Percentiles rank a stretch among this genome's conserved stretches.
These are phyloP conservation scores for Pichia nanzhaoensis DNA, from an alignment of 805 yeast species.

Conservation along the genomic window DNA sequence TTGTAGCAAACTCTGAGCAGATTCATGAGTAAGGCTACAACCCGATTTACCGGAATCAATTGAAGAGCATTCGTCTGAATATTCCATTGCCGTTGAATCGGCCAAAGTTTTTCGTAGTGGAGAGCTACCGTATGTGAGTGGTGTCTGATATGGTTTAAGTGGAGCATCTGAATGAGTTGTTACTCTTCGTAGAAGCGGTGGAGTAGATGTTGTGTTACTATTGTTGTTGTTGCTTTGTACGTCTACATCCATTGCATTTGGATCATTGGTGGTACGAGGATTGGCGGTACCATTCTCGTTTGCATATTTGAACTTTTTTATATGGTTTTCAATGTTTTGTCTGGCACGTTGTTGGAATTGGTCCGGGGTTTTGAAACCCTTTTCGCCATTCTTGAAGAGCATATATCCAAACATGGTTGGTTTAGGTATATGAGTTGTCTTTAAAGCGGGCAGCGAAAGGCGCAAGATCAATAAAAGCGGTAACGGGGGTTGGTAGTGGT, in stretches of 20 bases:
- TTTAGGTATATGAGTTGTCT: too few species aligned
- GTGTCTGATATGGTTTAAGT: not conserved
- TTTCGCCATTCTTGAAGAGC: slow-evolving; percentile 24
- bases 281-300: not conserved
- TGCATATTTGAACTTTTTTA: slow-evolving; percentile 13
- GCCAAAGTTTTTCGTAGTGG: slow-evolving; percentile 27
- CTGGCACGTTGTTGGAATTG: slow-evolving; percentile 29
- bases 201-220: not conserved
- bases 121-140: slow-evolving; percentile 28
- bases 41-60: slow-evolving; percentile 20
- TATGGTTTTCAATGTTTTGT: slow-evolving; percentile 27
- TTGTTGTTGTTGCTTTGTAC: not conserved
- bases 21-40: slow-evolving; percentile 11
- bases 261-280: not conserved
- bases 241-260: not conserved
- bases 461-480: too few species aligned
- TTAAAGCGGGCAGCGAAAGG: too few species aligned
- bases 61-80: slow-evolving; percentile 21
- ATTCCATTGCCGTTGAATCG: slow-evolving; percentile 16
- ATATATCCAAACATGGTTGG: slow-evolving; percentile 29
- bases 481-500: too few species aligned
- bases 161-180: too few species aligned
- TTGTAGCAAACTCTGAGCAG: slow-evolving; percentile 11
- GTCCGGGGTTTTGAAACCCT: slow-evolving; percentile 26
- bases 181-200: slow-evolving; percentile 1